phyloP scores from a whole-genome alignment of 2,329 filamentous ascomycete species.

The Helotiales sp. region DNA sequence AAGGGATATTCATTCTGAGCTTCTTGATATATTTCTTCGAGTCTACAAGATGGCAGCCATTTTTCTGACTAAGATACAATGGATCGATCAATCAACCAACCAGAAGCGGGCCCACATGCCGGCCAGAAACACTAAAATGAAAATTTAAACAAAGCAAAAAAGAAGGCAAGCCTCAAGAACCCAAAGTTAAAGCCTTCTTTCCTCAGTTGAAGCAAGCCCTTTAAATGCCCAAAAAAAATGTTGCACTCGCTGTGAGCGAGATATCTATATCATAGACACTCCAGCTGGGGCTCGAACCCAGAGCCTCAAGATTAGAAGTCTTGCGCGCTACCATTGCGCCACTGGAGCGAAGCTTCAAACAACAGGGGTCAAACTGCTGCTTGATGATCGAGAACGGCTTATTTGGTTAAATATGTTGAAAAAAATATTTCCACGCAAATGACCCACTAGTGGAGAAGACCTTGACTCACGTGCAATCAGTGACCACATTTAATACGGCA shows the following conservation, averaged over 20 bases:
- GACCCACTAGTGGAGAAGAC: not conserved
- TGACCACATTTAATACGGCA: too few relatives aligned
- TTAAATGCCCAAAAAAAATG: not conserved
- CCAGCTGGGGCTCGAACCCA: conserved; percentile 16
- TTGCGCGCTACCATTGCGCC: conserved; percentile 21
- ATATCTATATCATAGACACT: too few relatives aligned
- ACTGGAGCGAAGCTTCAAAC: not conserved
- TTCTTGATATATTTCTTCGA: too few relatives aligned
- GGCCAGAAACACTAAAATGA: not conserved
- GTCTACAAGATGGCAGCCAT: not conserved
- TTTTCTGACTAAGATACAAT: not conserved
- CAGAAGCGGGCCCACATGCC: not conserved
- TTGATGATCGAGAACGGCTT: not conserved
- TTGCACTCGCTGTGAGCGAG: too few relatives aligned
- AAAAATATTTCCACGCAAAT: not conserved
- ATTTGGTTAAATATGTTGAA: not conserved
- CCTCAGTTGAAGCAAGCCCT: too few relatives aligned
- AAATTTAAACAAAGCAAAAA: not conserved
- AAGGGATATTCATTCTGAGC: too few relatives aligned
- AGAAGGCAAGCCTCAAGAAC: not conserved
- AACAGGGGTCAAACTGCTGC: not conserved
- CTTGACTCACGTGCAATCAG: not conserved
- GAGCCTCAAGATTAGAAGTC: conserved; percentile 22
- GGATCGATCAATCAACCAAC: not conserved
- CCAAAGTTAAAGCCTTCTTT: too few relatives aligned